Conservation (phyloP, 2,329 filamentous ascomycete genomes). For the Thielaviopsis populi region DNA sequence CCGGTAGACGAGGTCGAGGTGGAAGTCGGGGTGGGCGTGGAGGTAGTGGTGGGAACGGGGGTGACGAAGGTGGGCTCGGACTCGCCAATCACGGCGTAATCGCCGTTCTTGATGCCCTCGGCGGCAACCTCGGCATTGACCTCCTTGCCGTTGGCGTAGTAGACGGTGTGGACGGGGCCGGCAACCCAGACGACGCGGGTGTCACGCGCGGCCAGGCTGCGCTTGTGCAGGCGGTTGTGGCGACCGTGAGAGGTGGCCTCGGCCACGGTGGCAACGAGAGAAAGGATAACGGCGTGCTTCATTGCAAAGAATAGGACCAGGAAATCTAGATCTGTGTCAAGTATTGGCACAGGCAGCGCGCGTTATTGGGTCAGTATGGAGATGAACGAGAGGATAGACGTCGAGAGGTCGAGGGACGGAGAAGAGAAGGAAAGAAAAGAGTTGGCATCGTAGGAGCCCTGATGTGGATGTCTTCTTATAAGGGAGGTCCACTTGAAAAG, state of each 20-base stretch:
- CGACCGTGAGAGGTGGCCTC: slow-evolving; percentile 16
- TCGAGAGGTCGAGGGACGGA: background rate
- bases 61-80: slow-evolving; percentile 30
- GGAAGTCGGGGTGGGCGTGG: slow-evolving; percentile 30
- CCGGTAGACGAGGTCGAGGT: slow-evolving; percentile 24
- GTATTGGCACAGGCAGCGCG: background rate
- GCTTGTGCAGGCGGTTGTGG: slow-evolving; percentile 15
- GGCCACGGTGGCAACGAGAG: slow-evolving; percentile 14
- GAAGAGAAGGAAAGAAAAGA: slow-evolving; percentile 1
- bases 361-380: slow-evolving; percentile 1
- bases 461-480: background rate
- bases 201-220: slow-evolving; percentile 12
- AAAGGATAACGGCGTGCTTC: slow-evolving; percentile 16
- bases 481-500: background rate
- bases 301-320: slow-evolving; percentile 1
- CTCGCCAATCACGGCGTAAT: slow-evolving; percentile 51
- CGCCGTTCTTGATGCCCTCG: slow-evolving; percentile 54
- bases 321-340: background rate
- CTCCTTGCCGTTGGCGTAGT: slow-evolving; percentile 51
- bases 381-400: background rate
- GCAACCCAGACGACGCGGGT: slow-evolving; percentile 40
- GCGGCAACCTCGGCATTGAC: slow-evolving; percentile 50
- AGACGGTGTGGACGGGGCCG: slow-evolving; percentile 51
- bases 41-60: slow-evolving; percentile 28
- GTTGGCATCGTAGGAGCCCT: background rate